Evolutionary conservation across 208 protist species (phyloP).

Genomic region (Borovskyia barvae): DNA sequence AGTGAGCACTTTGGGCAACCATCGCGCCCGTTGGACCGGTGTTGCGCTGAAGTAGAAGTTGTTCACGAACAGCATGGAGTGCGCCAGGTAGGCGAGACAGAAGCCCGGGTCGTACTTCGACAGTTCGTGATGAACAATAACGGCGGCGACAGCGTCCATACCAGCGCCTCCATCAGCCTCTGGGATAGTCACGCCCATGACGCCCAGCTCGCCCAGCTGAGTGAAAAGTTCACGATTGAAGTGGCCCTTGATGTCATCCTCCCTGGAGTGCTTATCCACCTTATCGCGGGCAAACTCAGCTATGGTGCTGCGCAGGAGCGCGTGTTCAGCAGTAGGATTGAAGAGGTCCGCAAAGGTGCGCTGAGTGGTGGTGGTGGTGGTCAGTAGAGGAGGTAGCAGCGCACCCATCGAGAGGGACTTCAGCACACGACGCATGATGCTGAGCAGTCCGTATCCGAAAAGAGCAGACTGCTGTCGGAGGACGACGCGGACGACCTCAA

Average conservation of each 20-base stretch:
- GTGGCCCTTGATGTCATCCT: constrained; percentile 55
- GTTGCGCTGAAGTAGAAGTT: constrained; percentile 86
- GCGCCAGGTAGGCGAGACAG: constrained; percentile 77
- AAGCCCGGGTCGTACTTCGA: constrained; percentile 80
- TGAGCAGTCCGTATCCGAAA: background rate
- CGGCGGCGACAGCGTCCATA: constrained; percentile 77
- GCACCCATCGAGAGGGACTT: too few relatives aligned
- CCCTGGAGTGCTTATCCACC: constrained; percentile 54
- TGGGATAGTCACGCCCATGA: constrained; percentile 95
- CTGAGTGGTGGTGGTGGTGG: too few relatives aligned
- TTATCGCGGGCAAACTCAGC: constrained; percentile 50
- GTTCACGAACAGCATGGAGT: constrained; percentile 83
- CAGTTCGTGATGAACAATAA: constrained; percentile 80
- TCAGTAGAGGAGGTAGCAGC: too few relatives aligned
- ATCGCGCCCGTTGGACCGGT: constrained; percentile 89
- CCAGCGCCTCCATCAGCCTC: constrained; percentile 87
- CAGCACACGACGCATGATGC: constrained; percentile 3
- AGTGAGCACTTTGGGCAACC: constrained; percentile 88
- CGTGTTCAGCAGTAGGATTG: constrained; percentile 70
- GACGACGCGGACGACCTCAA: background rate
- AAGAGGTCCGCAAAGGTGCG: constrained; percentile 35
- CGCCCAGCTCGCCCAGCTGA: constrained; percentile 91
- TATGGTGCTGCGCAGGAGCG: constrained; percentile 59
- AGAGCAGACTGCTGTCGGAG: background rate
- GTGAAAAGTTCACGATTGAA: constrained; percentile 90